Base-by-base conservation (phyloP, 73 alveolate species). In the Tetrahymena thermophila region DNA sequence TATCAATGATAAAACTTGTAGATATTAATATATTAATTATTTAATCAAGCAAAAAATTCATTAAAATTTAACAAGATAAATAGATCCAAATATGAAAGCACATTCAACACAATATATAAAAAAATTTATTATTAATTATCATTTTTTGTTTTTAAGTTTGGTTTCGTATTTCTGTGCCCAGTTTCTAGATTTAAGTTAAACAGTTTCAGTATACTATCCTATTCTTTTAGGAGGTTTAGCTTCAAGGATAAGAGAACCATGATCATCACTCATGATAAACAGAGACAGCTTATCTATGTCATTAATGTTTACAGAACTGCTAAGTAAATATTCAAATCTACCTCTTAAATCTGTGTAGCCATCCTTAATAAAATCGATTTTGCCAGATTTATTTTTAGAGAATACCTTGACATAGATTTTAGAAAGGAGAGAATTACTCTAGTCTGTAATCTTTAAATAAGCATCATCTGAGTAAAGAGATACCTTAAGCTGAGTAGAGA, bases 291-390 rank as follows among this genome's bases (percentile, higher is more conserved):
- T 98, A 50, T 98, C 97, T 56, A 98, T 98, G 43, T 97, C 95
- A 35, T 94, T 95, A 85, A 99, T 83, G 44, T 95, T 95, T 50
- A 97, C 97, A 38, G 98, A 98, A 96, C 98, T 98, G 35, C 97
- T 84, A 13, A 98, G 96, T 25, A 98, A 98, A 95, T 98, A 98
- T 95, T 99, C 99, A 94, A 99, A 99, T 96, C 98, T 98, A 34
- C 99, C 99, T 96, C 99, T 98, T 84, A 98, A 93, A 95, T 98
- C 99, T 37, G 99, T 98, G 96, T 97, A 98, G n/a, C 99, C 99
- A 93, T 98, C 99, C 94, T 98, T 98, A 94, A 96, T 98, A 97
- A 98, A 99, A 11, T 96, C 97, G 37, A 93, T 93, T 28, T 96
- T 96, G 42, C 97, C 96, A 56, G 56, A 57, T 84, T 96, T 97